Conservation (phyloP, 768 basidiomycete species). For the Rhizopogon sp. region DNA sequence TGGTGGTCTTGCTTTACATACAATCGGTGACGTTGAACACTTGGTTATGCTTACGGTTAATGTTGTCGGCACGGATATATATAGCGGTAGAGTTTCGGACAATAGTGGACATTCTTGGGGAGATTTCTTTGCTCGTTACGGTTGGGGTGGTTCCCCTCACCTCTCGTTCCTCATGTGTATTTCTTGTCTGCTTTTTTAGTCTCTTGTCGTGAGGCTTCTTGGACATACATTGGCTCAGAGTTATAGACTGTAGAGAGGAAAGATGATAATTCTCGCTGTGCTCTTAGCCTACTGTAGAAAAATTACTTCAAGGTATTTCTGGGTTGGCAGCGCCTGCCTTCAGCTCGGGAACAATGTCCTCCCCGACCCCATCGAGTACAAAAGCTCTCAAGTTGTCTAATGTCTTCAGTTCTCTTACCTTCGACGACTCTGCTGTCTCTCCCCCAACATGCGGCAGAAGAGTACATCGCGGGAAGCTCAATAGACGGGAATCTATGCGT, state of each 20-base stretch:
- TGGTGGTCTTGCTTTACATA: no score
- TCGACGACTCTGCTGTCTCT: constrained; percentile 68
- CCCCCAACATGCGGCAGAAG: constrained; percentile 88
- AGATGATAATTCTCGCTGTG: not conserved
- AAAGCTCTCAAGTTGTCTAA: constrained; percentile 66
- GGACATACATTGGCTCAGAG: no score
- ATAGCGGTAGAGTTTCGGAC: no score
- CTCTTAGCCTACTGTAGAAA: not conserved
- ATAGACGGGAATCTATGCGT: constrained; percentile 62
- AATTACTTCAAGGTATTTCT: not conserved
- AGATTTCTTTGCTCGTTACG: no score
- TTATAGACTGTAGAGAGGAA: not conserved
- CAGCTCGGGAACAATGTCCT: constrained; percentile 58
- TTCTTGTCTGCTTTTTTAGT: no score
- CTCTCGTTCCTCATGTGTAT: no score
- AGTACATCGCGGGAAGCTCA: constrained; percentile 71
- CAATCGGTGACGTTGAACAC: no score
- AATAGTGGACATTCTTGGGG: no score
- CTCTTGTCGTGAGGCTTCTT: no score
- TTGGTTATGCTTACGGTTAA: no score
- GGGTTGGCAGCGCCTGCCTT: not conserved
- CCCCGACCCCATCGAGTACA: constrained; percentile 51
- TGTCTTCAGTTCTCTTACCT: constrained; percentile 72
- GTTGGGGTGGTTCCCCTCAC: no score
- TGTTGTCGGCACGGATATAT: no score